These are phyloP conservation scores for Parachaetomium inaequale DNA, from an alignment of 495 filamentous ascomycete species.

Conservation along the genomic window DNA sequence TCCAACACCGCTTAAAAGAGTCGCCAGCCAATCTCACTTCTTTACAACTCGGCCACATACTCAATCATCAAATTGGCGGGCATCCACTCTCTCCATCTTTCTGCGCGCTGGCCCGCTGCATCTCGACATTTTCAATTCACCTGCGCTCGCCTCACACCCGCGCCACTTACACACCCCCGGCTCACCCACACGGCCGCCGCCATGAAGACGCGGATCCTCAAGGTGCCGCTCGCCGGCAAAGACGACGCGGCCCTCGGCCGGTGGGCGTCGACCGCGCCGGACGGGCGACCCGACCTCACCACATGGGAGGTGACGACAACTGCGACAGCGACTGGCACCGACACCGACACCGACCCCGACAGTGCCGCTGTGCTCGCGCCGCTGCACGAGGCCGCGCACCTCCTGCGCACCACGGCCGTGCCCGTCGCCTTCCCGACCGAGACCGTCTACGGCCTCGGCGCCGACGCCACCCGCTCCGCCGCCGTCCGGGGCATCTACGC, in stretches of 20 bases:
- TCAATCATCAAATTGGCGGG: conserved; percentile 20
- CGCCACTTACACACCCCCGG: conserved; percentile 17
- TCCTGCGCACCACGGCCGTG: conserved; percentile 58
- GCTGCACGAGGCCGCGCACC: conserved; percentile 53
- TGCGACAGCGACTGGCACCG: too few species aligned
- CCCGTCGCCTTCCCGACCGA: conserved; percentile 97
- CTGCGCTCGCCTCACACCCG: not conserved
- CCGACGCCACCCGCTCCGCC: conserved; percentile 69
- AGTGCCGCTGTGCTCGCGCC: conserved; percentile 17
- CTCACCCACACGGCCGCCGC: conserved; percentile 6
- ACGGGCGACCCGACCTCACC: conserved; percentile 12
- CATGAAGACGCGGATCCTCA: conserved; percentile 37
- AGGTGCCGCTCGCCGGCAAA: conserved; percentile 20
- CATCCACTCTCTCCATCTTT: not conserved
- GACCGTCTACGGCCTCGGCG: conserved; percentile 94
- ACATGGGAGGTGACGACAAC: conserved; percentile 23
- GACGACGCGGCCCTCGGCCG: conserved; percentile 24
- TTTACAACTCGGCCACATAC: too few species aligned
- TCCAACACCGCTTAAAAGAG: not conserved
- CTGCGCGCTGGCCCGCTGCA: conserved; percentile 29
- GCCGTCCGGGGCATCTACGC: conserved; percentile 91
- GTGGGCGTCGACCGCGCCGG: conserved; percentile 12
- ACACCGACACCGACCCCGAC: too few species aligned
- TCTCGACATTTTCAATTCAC: not conserved
- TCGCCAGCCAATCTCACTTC: not conserved